A percentile compares a stretch with the other conserved stretches of the same genome.
These are phyloP conservation scores for Fusarium floridanum DNA, from an alignment of 2,329 filamentous ascomycete species.

Conservation along the genomic window DNA sequence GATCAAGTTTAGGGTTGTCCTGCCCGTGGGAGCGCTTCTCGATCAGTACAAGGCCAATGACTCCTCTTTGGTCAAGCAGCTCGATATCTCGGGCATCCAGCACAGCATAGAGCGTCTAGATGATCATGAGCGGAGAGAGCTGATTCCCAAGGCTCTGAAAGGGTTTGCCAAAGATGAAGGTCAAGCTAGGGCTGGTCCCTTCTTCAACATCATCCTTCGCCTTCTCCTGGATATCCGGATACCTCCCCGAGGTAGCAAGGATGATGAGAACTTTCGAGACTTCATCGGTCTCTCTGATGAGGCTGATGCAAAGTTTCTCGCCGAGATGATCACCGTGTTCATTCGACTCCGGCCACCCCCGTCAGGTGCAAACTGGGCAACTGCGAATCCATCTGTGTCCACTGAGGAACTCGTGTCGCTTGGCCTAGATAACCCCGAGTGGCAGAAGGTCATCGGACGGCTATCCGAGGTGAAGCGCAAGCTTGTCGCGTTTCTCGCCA, in stretches of 20 bases:
- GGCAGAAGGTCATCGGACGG: slow-evolving; percentile 67
- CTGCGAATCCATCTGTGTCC: slow-evolving; percentile 52
- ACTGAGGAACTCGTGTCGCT: slow-evolving; percentile 49
- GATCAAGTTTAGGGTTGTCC: slow-evolving; percentile 67
- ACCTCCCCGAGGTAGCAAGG: slow-evolving; percentile 81
- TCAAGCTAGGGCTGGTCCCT: slow-evolving; percentile 59
- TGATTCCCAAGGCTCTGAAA: slow-evolving; percentile 70
- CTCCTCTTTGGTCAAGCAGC: slow-evolving; percentile 82
- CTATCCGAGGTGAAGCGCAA: slow-evolving; percentile 65
- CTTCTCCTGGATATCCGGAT: slow-evolving; percentile 78
- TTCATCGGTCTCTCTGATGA: slow-evolving; percentile 74
- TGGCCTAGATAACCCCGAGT: slow-evolving; percentile 62
- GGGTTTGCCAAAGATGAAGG: slow-evolving; percentile 51
- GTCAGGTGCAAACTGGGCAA: slow-evolving; percentile 49
- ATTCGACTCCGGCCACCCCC: slow-evolving; percentile 60
- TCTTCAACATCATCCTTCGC: slow-evolving; percentile 87
- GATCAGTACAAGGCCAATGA: slow-evolving; percentile 88
- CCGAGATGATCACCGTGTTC: slow-evolving; percentile 81
- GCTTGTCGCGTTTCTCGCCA: slow-evolving; percentile 79
- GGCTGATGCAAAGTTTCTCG: slow-evolving; percentile 80
- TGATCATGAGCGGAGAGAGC: slow-evolving; percentile 72
- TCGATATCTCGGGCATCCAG: slow-evolving; percentile 90
- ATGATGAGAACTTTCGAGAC: slow-evolving; percentile 77
- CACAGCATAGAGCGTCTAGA: slow-evolving; percentile 74
- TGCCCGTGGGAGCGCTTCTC: slow-evolving; percentile 87